phyloP scores from a whole-genome alignment of 495 filamentous ascomycete genomes.

The Cenococcum geophilum region DNA sequence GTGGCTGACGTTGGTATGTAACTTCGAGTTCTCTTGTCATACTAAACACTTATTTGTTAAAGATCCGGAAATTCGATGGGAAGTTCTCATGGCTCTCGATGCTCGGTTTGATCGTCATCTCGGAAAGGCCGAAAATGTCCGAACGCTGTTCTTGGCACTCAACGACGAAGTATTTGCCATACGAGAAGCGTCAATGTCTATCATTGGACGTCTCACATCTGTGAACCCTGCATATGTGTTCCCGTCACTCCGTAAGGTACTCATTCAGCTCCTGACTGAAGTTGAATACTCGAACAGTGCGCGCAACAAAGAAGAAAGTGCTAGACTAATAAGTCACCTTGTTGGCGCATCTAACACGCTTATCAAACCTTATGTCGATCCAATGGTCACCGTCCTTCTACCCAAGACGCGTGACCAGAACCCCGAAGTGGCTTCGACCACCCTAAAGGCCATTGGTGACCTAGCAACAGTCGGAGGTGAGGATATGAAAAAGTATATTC shows the following conservation, averaged over 20 bases:
- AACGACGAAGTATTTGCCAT: constrained; percentile 91
- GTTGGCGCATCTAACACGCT: constrained; percentile 84
- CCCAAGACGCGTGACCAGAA: constrained; percentile 81
- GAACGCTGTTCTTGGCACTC: constrained; percentile 90
- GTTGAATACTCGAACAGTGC: constrained; percentile 92
- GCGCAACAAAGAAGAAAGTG: constrained; percentile 90
- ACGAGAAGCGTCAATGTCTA: constrained; percentile 87
- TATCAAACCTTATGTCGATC: constrained; percentile 91
- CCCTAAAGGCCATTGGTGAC: constrained; percentile 88
- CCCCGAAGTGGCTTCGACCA: constrained; percentile 80
- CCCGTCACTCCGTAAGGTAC: constrained; percentile 82
- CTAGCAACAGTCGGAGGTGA: constrained; percentile 87
- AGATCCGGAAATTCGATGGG: constrained; percentile 78
- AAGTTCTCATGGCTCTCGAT: constrained; percentile 81
- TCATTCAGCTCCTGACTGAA: constrained; percentile 93
- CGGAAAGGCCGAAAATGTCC: constrained; percentile 90
- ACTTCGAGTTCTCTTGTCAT: neutral
- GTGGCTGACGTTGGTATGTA: constrained; percentile 63
- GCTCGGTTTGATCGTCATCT: constrained; percentile 91
- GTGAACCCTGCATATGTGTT: constrained; percentile 97
- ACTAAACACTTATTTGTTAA: neutral
- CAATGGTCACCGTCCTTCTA: constrained; percentile 82
- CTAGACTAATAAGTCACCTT: constrained; percentile 84
- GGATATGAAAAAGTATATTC: constrained; percentile 82
- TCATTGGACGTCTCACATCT: constrained; percentile 85